A percentile compares a stretch with the other conserved stretches of the same genome.
phyloP scores from a whole-genome alignment of 768 basidiomycete species.

The Phylloporus sp. region DNA sequence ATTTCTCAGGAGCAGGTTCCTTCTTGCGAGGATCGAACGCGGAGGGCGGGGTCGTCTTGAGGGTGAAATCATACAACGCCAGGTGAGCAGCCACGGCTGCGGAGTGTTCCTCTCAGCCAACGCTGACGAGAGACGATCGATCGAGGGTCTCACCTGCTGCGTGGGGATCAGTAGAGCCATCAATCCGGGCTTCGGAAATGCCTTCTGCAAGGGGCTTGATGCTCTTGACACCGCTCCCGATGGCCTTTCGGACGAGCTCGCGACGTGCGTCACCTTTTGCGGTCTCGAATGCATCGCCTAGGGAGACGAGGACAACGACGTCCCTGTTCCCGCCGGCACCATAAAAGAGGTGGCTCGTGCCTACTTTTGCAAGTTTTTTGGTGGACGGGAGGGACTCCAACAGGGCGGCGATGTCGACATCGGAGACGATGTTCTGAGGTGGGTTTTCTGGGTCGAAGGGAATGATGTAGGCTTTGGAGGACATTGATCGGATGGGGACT shows the following conservation, averaged over 20 bases:
- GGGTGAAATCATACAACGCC: slow-evolving; percentile 67
- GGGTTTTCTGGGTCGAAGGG: slow-evolving; percentile 49
- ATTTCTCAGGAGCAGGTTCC: slow-evolving; percentile 45
- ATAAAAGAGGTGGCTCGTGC: slow-evolving; percentile 63
- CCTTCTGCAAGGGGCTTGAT: slow-evolving; percentile 56
- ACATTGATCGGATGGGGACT: slow-evolving; percentile 38
- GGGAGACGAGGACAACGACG: slow-evolving; percentile 51
- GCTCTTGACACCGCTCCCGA: slow-evolving; percentile 69
- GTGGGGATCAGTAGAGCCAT: slow-evolving; percentile 64
- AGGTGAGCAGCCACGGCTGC: slow-evolving; percentile 78
- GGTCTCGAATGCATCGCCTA: slow-evolving; percentile 49
- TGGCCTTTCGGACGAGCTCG: slow-evolving; percentile 66
- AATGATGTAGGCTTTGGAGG: slow-evolving; percentile 52
- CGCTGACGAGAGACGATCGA: not conserved
- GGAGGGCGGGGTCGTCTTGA: slow-evolving; percentile 71
- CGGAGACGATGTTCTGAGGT: slow-evolving; percentile 25
- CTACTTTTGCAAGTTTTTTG: slow-evolving; percentile 52
- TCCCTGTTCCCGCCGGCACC: slow-evolving; percentile 38
- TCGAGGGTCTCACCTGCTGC: slow-evolving; percentile 53
- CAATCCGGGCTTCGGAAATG: slow-evolving; percentile 56
- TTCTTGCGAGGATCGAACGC: slow-evolving; percentile 57
- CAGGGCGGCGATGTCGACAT: slow-evolving; percentile 43
- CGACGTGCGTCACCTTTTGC: slow-evolving; percentile 45
- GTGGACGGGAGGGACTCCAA: slow-evolving; percentile 49
- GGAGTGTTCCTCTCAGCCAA: slow-evolving; percentile 1